These are phyloP conservation scores for Myriangium duriaei DNA, from an alignment of 2,329 filamentous ascomycete genomes.

Conservation along the genomic window DNA sequence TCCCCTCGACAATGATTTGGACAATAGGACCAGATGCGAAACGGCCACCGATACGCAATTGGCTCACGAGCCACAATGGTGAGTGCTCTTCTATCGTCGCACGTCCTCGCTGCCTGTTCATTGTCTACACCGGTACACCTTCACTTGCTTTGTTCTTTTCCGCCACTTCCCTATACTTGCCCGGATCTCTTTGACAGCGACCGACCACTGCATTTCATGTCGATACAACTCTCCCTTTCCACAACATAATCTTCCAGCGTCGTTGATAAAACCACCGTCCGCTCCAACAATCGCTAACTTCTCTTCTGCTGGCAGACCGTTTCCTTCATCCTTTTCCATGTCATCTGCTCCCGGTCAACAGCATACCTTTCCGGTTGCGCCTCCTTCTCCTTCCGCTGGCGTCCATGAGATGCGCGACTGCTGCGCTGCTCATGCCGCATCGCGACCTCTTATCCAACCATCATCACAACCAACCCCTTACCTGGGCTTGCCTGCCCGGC, in stretches of 20 bases:
- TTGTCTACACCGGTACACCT: no score
- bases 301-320: conserved; percentile 13
- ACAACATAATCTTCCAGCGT: no score
- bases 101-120: no score
- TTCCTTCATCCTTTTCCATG: conserved; percentile 24
- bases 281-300: no score
- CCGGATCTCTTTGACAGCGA: no score
- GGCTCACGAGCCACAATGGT: conserved; percentile 18
- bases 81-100: conserved; percentile 22
- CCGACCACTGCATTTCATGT: no score
- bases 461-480: conserved; percentile 55
- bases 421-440: conserved; percentile 42
- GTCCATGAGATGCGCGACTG: conserved; percentile 50
- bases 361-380: conserved; percentile 41
- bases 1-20: conserved; percentile 28
- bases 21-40: not conserved
- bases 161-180: conserved; percentile 19
- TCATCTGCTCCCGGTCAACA: conserved; percentile 40
- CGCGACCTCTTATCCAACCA: conserved; percentile 39
- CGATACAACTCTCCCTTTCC: no score
- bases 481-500: conserved; percentile 72
- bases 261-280: no score
- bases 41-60: not conserved
- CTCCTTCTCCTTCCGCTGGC: conserved; percentile 48
- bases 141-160: conserved; percentile 10